Evolutionary conservation across 441 rosid genomes (phyloP).

Genomic region (Omphalea diandra): DNA sequence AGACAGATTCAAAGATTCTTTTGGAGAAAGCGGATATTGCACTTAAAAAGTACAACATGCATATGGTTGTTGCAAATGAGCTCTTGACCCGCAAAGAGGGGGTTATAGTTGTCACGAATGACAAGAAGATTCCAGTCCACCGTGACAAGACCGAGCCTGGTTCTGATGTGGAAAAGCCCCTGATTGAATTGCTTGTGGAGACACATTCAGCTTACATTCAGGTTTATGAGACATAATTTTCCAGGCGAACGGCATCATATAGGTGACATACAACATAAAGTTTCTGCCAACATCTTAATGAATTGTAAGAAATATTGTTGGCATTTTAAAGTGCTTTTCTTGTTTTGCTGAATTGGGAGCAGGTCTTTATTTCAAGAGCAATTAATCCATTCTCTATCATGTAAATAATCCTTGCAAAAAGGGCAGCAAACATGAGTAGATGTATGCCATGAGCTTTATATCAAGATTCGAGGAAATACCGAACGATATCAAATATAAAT

Average conservation of each 20-base stretch:
- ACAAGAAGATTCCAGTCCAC: conserved; percentile 51
- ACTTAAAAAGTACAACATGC: no score
- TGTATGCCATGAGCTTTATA: not conserved
- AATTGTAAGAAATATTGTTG: not conserved
- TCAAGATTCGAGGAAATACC: not conserved
- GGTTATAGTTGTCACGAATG: conserved; percentile 43
- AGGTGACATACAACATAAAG: conserved; percentile 6
- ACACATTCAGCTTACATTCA: conserved; percentile 58
- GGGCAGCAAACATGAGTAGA: not conserved
- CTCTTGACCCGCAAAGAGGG: conserved; percentile 53
- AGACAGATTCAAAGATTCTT: conserved; percentile 82
- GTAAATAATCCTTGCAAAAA: not conserved
- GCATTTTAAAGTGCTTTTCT: not conserved
- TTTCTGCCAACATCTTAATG: not conserved
- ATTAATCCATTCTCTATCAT: not conserved
- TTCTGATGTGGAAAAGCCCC: conserved; percentile 82
- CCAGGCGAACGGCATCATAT: conserved; percentile 6
- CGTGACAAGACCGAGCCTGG: conserved; percentile 47
- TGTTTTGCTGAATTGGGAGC: no score
- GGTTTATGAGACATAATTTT: conserved; percentile 34
- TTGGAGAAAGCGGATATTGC: conserved; percentile 75
- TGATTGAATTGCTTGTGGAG: conserved; percentile 56
- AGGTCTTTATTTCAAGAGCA: no score
- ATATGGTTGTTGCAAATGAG: no score
- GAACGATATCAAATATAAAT: no score